phyloP scores from a whole-genome alignment of 768 basidiomycete genomes.

The Boletellus sp. region DNA sequence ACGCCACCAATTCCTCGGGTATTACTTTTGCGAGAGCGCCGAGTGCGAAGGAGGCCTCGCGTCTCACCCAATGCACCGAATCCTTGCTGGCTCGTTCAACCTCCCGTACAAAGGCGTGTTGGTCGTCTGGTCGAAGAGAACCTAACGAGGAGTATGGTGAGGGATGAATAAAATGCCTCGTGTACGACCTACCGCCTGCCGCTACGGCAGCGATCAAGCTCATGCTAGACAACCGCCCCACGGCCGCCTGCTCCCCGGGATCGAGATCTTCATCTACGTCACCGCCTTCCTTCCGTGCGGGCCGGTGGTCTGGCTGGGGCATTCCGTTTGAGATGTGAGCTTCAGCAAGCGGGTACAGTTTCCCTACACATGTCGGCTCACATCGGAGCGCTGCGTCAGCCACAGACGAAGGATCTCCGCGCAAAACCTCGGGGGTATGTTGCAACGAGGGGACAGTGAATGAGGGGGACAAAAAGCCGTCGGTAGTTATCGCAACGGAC shows the following conservation, averaged over 20 bases:
- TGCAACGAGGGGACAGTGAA: slow-evolving; percentile 15
- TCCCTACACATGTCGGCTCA: slow-evolving; percentile 11
- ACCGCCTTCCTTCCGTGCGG: slow-evolving; percentile 13
- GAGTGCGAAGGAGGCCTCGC: slow-evolving; percentile 84
- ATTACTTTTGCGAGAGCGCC: slow-evolving; percentile 87
- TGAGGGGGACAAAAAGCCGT: slow-evolving; percentile 11
- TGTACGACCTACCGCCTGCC: slow-evolving; percentile 58
- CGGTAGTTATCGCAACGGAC: slow-evolving; percentile 19
- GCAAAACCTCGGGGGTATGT: slow-evolving; percentile 10
- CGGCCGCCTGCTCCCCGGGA: slow-evolving; percentile 65
- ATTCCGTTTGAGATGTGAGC: slow-evolving; percentile 9
- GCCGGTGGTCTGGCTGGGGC: slow-evolving; percentile 13
- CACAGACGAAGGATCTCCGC: slow-evolving; percentile 14
- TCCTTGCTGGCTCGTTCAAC: slow-evolving; percentile 65
- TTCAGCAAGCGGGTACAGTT: slow-evolving; percentile 11
- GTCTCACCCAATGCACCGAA: slow-evolving; percentile 71
- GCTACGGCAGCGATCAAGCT: slow-evolving; percentile 86
- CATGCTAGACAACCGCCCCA: slow-evolving; percentile 89
- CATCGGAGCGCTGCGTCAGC: slow-evolving; percentile 12
- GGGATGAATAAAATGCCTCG: slow-evolving; percentile 2
- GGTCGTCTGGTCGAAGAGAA: slow-evolving; percentile 50
- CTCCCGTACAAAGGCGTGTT: slow-evolving; percentile 68
- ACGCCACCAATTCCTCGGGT: slow-evolving; percentile 65
- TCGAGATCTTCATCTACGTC: slow-evolving; percentile 40
- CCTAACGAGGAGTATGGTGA: slow-evolving; percentile 36